Base-by-base conservation (phyloP, 106 monocot genomes). In the Ottelia alismoides region DNA sequence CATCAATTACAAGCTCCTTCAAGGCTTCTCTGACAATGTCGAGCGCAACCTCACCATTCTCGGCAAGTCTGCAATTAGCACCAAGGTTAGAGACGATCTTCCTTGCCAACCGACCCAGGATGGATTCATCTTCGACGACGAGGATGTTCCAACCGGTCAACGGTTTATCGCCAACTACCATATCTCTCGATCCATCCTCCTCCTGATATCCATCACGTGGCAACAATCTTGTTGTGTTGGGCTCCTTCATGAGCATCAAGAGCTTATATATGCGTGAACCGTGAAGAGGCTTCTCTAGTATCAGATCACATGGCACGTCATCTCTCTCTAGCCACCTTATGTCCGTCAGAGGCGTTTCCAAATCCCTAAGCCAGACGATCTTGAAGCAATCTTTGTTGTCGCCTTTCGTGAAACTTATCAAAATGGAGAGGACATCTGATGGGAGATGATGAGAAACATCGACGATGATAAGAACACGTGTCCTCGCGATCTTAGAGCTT, bases 201-300 rank as follows among this genome's bases (percentile, higher is more conserved):
- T 60, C 25, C n/a, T n/a, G n/a, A n/a, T n/a, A n/a, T n/a, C n/a
- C n/a, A n/a, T n/a, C n/a, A n/a, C n/a, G n/a, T n/a, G 26, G 1
- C 6, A 46, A 31, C 11, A 26, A 30, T 16, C 40, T 43, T 40
- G 3, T n/a, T 32, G 17, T 57, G 57, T 16, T 22, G 20, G 24
- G 17, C 26, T 25, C 2, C 23, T 44, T 31, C 14, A 3, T 40
- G 31, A 17, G 25, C 24, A 43, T 63, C 2, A 89, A 24, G 3
- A 89, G 47, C 21, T 64, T 30, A 18, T 53, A 24, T 4, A 98
- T 23, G 18, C 82, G 84, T 47, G 98, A 82, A 24, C 90, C 98
- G 56, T 86, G 90, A 28, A 90, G 30, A 11, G 98, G 89, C 29
- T 78, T 86, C 52, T 66, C 51, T 43, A 98, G 45, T 23, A 78